Evolutionary conservation across 2,329 filamentous ascomycete species (phyloP).

Genomic region (Truncatella angustata): DNA sequence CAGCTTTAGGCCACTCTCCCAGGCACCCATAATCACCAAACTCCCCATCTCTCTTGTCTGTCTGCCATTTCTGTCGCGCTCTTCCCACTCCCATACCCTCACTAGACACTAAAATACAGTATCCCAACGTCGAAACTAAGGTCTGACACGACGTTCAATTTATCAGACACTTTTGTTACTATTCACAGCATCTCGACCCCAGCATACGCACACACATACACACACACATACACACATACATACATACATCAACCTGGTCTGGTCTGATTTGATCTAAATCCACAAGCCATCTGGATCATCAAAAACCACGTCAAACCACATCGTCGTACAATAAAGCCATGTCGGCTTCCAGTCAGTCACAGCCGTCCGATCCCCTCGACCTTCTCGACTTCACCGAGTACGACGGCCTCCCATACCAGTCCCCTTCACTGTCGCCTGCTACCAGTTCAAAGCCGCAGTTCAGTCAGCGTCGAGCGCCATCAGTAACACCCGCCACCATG

Average conservation of each 20-base stretch:
- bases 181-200: constrained; percentile 6
- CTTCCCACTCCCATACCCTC: not conserved
- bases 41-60: constrained; percentile 7
- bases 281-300: too few relatives aligned
- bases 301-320: not conserved
- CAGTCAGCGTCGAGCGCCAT: constrained; percentile 47
- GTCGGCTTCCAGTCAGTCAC: constrained; percentile 9
- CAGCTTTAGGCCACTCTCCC: constrained; percentile 8
- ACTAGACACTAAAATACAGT: not conserved
- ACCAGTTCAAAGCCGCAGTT: constrained; percentile 53
- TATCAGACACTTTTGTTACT: constrained; percentile 8
- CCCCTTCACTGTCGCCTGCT: constrained; percentile 58
- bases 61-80: constrained; percentile 8
- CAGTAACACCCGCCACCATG: constrained; percentile 53
- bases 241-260: too few relatives aligned
- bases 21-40: constrained; percentile 7
- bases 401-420: constrained; percentile 59
- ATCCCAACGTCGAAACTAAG: constrained; percentile 7
- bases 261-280: too few relatives aligned
- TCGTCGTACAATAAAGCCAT: constrained; percentile 5
- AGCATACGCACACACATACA: too few relatives aligned
- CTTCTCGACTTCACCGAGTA: constrained; percentile 63
- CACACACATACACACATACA: too few relatives aligned
- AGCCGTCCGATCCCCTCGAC: constrained; percentile 47
- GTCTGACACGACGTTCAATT: constrained; percentile 3